Conservation (phyloP, 768 basidiomycete species). For the Suillus discolor region DNA sequence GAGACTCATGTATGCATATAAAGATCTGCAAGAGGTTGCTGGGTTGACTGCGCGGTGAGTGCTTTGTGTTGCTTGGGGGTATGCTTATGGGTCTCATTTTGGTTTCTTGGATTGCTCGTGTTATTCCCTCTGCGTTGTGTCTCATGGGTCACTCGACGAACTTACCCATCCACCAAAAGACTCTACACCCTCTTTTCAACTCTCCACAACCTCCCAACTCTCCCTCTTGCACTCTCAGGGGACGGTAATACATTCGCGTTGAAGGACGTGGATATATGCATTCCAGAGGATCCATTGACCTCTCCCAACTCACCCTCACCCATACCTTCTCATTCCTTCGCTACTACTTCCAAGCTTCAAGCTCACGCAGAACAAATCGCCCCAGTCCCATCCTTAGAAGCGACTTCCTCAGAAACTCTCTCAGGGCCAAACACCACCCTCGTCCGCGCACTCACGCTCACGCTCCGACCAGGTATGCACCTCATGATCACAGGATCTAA, state of each 20-base stretch:
- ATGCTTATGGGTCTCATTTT: background rate
- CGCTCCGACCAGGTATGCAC: constrained; percentile 74
- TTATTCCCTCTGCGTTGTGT: background rate
- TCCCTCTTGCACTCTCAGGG: constrained; percentile 41
- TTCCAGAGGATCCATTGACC: constrained; percentile 40
- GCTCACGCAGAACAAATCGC: background rate
- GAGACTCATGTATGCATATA: constrained; percentile 94
- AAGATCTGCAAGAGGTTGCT: constrained; percentile 91
- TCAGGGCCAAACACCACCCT: constrained; percentile 39
- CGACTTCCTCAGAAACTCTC: constrained; percentile 11
- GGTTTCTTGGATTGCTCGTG: background rate
- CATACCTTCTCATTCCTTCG: background rate
- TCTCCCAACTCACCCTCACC: background rate
- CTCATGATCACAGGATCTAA: constrained; percentile 93
- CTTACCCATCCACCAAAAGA: constrained; percentile 34
- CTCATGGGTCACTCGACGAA: background rate
- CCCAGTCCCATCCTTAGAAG: background rate
- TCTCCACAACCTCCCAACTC: constrained; percentile 68
- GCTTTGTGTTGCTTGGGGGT: background rate
- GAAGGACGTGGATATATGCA: constrained; percentile 67
- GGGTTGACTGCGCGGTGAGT: constrained; percentile 72
- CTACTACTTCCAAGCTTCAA: background rate
- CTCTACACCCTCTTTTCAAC: constrained; percentile 88
- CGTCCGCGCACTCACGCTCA: constrained; percentile 68
- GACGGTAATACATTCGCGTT: constrained; percentile 57